These are phyloP conservation scores for Serendipita sp. DNA, from an alignment of 768 basidiomycete genomes.

Conservation along the genomic window DNA sequence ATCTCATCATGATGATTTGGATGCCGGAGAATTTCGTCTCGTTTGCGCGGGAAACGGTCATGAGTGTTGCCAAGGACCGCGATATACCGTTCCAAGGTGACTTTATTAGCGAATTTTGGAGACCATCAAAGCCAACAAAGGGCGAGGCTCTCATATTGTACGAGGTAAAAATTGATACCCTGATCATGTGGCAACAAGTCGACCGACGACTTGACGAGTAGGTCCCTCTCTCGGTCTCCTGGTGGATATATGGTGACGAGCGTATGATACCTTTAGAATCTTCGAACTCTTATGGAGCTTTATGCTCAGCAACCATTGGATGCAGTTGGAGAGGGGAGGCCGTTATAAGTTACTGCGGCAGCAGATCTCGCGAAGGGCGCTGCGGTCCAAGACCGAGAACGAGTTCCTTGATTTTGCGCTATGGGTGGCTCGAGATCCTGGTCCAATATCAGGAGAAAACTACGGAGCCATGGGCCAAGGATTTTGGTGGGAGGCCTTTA, in stretches of 20 bases:
- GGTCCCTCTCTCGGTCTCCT: background rate
- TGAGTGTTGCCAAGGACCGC: background rate
- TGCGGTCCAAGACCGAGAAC: background rate
- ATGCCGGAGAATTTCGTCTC: background rate
- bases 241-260: background rate
- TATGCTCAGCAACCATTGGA: background rate
- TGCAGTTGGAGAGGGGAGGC: background rate
- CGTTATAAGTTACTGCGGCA: background rate
- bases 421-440: background rate
- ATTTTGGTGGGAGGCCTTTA: background rate
- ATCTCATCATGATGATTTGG: background rate
- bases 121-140: background rate
- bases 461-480: constrained; percentile 5
- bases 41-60: background rate
- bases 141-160: background rate
- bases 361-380: background rate
- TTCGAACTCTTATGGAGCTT: background rate
- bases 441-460: background rate
- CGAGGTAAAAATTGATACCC: background rate
- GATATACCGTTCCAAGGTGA: background rate
- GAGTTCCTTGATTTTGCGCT: background rate
- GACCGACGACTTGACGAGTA: constrained; percentile 8
- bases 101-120: background rate
- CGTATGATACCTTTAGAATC: background rate
- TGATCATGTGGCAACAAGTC: constrained; percentile 6